phyloP scores from a whole-genome alignment of 208 protist species.

The Trypanosoma congolense region DNA sequence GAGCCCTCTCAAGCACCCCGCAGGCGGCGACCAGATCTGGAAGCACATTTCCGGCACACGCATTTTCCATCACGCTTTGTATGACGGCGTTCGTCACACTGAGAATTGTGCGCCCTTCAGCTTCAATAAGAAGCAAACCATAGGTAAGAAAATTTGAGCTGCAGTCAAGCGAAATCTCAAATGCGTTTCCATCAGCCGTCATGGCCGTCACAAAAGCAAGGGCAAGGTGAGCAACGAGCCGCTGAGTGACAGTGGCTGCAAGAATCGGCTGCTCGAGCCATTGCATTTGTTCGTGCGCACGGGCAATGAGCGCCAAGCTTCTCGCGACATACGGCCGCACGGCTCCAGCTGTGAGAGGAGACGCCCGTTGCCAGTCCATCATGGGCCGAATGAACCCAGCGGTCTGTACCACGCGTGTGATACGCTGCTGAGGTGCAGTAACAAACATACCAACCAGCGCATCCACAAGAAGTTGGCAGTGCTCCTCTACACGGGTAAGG shows the following conservation, averaged over 20 bases:
- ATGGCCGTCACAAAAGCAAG: conserved; percentile 55
- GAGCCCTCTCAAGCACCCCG: conserved; percentile 27
- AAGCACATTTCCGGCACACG: conserved; percentile 26
- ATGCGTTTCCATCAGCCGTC: conserved; percentile 60
- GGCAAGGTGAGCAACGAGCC: conserved; percentile 66
- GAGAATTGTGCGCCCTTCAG: conserved; percentile 63
- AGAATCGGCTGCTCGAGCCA: conserved; percentile 69
- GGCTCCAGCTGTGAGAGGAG: conserved; percentile 40
- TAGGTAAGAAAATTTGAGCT: conserved; percentile 63
- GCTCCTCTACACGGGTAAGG: conserved; percentile 65
- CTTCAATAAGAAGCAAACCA: conserved; percentile 69
- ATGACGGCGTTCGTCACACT: conserved; percentile 48
- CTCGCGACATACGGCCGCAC: conserved; percentile 80
- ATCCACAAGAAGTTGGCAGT: conserved; percentile 79
- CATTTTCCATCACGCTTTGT: conserved; percentile 19
- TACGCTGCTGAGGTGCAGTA: conserved; percentile 57
- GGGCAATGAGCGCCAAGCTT: conserved; percentile 62
- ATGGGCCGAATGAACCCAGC: conserved; percentile 61
- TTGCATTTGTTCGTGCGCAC: conserved; percentile 64
- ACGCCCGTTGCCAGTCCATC: conserved; percentile 84
- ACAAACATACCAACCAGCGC: conserved; percentile 77
- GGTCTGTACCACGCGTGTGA: conserved; percentile 54
- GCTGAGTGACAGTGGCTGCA: conserved; percentile 64
- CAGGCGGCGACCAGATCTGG: conserved; percentile 31
- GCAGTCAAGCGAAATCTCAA: conserved; percentile 79